Base-by-base conservation (phyloP, 805 yeast species). In the Grigorovia humatica region DNA sequence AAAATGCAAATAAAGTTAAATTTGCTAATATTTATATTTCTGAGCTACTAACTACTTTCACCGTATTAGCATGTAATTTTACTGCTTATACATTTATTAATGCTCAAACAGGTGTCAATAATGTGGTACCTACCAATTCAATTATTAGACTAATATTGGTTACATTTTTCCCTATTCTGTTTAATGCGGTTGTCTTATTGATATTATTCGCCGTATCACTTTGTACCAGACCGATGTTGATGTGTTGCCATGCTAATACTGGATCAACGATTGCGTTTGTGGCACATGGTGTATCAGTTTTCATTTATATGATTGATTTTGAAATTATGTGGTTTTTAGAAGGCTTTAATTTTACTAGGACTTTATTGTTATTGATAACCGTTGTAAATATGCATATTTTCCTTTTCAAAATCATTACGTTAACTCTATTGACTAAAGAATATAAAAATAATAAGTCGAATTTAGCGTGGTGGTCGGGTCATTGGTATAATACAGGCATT, bases 61-160 rank as follows among this genome's bases (percentile, higher is more conserved):
- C 86, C 53, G 81, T 82, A 59, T 81, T 93, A 17, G 78, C 81
- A 29, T 81, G 82, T 58, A 77, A 85, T 48, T 77, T 84, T 52
- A 69, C 82, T 50, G 90, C 96, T 0, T 91, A 80, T 67, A 73
- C 82, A 49, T 91, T 85, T 61, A 83, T 86, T 60, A 90, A 89
- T 67, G 75, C 96, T 1, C 96, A 88, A 70, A 87, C 83, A 38
- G 96, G 96, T 32, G 96, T 88, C 0, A 55, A 59, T 47, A 59
- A 68, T 49, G 70, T 77, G n/a, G 56, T 68, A 52, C 72, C 76
- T 2, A 75, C 80, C 8, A 79, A 82, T 64, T 78, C 91, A 0
- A 61, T 85, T 0, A 55, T 84, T 12, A 74, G 97, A 52, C 66
- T 91, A 32, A 62, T 76, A 2, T 68, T 88, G 15, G 66, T 82